Evolutionary conservation across 768 basidiomycete genomes (phyloP), one percentile per base, ranked within the genome.

Genomic region (Leccinum rimulosum): DNA sequence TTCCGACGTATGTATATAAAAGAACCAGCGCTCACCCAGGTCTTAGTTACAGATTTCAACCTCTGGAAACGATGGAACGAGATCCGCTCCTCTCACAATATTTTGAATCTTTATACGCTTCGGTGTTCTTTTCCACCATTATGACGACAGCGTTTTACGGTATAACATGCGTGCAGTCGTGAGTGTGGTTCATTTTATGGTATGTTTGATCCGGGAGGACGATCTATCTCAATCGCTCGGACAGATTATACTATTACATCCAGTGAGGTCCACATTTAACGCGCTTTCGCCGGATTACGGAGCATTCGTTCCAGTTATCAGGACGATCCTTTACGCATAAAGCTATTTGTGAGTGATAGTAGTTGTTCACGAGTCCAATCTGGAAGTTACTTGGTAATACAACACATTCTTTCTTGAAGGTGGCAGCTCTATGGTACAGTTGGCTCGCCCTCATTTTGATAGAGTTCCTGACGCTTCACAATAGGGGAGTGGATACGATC

Each of bases 311-410:
- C 15, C n/a, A 66, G 65, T 17, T 66, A 60, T 7, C 54, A 3
- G 9, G 33, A n/a, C 0, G 65, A 66, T 45, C 43, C 30, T 15
- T 3, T 38, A n/a, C 48, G 33, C 25, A 50, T 15, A 11, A 66
- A 64, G 47, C 3, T 1, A 12, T 35, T 64, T 27, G 65, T 66
- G 15, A 66, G 65, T 54, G 38, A 17, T 6, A n/a, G 40, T 40
- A 10, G 4, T 40, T 10, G 0, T 27, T 25, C 7, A 50, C 11
- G 35, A 14, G 12, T 25, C 2, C 1, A 9, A n/a, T 6, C 14
- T 33, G 6, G n/a, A n/a, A n/a, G 22, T 22, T 22, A 22, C 22
- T 22, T 22, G 22, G 28, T 58, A 14, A 50, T 9, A 14, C 31
- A 40, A 12, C 12, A 4, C 15, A 1, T 30, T 7, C 30, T 30